Conservation (phyloP, 306 rosid genomes). For the Trichosanthes cucumerina region DNA sequence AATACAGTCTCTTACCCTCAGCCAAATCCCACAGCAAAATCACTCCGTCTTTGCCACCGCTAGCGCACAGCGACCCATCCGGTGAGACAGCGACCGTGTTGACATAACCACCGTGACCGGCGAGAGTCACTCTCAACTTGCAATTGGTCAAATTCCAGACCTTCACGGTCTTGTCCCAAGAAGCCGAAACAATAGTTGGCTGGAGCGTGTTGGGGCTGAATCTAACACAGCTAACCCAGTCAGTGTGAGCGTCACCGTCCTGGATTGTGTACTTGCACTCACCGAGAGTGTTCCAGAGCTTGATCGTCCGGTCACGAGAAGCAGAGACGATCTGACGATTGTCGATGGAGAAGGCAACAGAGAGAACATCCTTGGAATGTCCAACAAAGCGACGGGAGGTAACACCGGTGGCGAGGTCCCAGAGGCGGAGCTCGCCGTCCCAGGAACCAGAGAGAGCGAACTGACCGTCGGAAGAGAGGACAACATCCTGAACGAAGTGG, state of each 20-base stretch:
- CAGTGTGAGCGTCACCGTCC: constrained; percentile 62
- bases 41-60: constrained; percentile 91
- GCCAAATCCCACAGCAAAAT: constrained; percentile 93
- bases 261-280: constrained; percentile 93
- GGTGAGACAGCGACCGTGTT: constrained; percentile 97
- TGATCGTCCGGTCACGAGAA: constrained; percentile 90
- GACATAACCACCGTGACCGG: constrained; percentile 73
- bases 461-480: constrained; percentile 94
- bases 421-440: constrained; percentile 99
- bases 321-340: constrained; percentile 99
- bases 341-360: constrained; percentile 88
- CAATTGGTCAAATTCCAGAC: constrained; percentile 88
- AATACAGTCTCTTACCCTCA: constrained; percentile 81
- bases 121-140: constrained; percentile 60
- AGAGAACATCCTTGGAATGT: constrained; percentile 88
- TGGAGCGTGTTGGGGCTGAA: constrained; percentile 64
- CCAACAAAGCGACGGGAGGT: constrained; percentile 90
- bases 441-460: constrained; percentile 96
- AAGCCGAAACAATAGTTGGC: constrained; percentile 83
- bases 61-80: constrained; percentile 84
- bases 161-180: constrained; percentile 60
- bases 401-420: constrained; percentile 74
- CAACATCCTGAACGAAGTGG: constrained; percentile 86
- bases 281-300: constrained; percentile 94
- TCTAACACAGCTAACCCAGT: constrained; percentile 88